Evolutionary conservation across 441 rosid genomes (phyloP).

Genomic region (Breynia disticha): DNA sequence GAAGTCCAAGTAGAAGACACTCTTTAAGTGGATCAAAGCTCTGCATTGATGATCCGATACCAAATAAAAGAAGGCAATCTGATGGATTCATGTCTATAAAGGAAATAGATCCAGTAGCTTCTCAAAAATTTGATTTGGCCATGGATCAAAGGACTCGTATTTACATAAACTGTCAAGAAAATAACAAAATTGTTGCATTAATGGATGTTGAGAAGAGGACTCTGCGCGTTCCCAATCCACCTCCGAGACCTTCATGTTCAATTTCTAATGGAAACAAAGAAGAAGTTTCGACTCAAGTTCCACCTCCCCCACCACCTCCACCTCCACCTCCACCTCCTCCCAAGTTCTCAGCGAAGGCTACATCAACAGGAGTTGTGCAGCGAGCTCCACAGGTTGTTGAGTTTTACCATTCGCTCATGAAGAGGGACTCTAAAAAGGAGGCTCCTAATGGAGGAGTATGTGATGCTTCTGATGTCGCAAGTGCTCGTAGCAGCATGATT

Average conservation of each 20-base stretch:
- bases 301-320: constrained; percentile 54
- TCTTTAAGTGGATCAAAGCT: constrained; percentile 24
- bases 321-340: constrained; percentile 34
- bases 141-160: constrained; percentile 21
- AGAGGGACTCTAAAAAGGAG: constrained; percentile 64
- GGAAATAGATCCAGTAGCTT: constrained; percentile 5
- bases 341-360: constrained; percentile 29
- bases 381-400: constrained; percentile 72
- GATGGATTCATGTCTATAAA: too few species aligned
- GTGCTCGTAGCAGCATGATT: constrained; percentile 65
- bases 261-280: constrained; percentile 28
- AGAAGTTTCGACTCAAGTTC: constrained; percentile 27
- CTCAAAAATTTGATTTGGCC: constrained; percentile 21
- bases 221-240: constrained; percentile 60
- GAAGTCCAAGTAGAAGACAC: constrained; percentile 58
- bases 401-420: constrained; percentile 79
- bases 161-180: constrained; percentile 28
- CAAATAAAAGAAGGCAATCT: too few species aligned
- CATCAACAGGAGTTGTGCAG: constrained; percentile 36
- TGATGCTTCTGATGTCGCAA: constrained; percentile 49
- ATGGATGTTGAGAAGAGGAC: constrained; percentile 53
- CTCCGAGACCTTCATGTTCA: constrained; percentile 53
- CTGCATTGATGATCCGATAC: too few species aligned
- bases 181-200: constrained; percentile 23
- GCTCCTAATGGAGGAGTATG: constrained; percentile 42